A percentile compares a stretch with the other conserved stretches of the same genome.
These are phyloP conservation scores for Blastomyces emzantsi DNA, from an alignment of 2,329 filamentous ascomycete genomes.

Conservation along the genomic window DNA sequence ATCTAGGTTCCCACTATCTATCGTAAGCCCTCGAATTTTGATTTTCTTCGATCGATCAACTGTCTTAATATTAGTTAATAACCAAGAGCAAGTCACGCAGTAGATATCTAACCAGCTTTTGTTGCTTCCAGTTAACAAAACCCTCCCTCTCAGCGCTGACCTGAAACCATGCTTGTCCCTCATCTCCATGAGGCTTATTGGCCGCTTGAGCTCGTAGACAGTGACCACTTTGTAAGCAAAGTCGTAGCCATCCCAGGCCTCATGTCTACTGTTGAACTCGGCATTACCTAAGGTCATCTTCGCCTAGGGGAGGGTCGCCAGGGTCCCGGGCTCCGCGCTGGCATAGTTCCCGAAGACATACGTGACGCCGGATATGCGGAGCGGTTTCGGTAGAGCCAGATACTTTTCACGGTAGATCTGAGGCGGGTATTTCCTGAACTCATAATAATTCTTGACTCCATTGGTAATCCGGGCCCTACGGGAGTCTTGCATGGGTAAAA, in stretches of 20 bases:
- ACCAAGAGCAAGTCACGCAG: neutral
- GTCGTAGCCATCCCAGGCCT: conserved; percentile 23
- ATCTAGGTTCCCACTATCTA: neutral
- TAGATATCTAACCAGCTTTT: neutral
- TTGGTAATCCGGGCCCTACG: neutral
- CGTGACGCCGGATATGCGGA: too few relatives aligned
- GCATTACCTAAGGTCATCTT: conserved; percentile 13
- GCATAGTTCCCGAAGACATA: too few relatives aligned
- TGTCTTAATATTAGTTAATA: neutral
- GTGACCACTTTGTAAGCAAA: conserved; percentile 22
- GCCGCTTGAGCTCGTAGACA: conserved; percentile 19
- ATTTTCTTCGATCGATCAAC: neutral
- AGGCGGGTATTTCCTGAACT: too few relatives aligned
- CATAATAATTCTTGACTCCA: neutral
- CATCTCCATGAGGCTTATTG: conserved; percentile 17
- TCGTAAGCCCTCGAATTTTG: neutral
- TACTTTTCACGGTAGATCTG: neutral
- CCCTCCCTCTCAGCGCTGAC: conserved; percentile 21
- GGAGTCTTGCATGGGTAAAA: neutral
- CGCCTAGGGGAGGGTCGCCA: too few relatives aligned
- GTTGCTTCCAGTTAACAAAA: neutral
- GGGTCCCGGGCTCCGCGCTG: too few relatives aligned
- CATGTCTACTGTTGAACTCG: conserved; percentile 19
- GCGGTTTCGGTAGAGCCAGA: too few relatives aligned
- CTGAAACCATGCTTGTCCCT: conserved; percentile 47